Base-by-base conservation (phyloP, 2,329 filamentous ascomycete species). In the Paraconiothyrium sp. region DNA sequence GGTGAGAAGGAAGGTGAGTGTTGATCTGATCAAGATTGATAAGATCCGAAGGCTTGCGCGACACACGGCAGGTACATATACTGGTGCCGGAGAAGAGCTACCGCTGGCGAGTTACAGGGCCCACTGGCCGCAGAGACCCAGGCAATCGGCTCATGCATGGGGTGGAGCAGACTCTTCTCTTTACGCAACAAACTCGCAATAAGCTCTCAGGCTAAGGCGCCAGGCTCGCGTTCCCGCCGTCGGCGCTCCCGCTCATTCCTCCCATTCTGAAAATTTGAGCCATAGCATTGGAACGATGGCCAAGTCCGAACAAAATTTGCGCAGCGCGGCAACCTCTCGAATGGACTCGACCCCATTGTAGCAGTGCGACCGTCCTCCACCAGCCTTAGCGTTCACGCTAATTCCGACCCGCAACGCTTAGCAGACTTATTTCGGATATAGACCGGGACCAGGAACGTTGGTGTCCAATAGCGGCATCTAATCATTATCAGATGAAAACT, bases 21-120 rank as follows among this genome's bases (percentile, higher is more conserved):
- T 47, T 46, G 61, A 61, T 55, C 57, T 34, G 54, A 51, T 50
- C 16, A 55, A 63, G 68, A 72, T 72, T 71, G 72, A 73, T 69
- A 70, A 73, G 70, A 74, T 69, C 61, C 24, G 43, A 62, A 52
- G 52, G 59, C 34, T 59, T 60, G 57, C 55, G 57, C 52, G 58
- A 54, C 41, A 44, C 14, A 34, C 52, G 37, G 34, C 47, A 41
- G 30, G 27, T 37, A 54, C 64, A 74, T 68, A 64, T 71, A 68
- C 32, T 54, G 41, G 37, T 16, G 41, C 41, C 39, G 52, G 52
- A 4, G 47, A 37, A 44, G 22, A 46, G 34, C 54, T 47, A 13
- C 52, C 11, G 54, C 54, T 37, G 54, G 30, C 30, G 43, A 16
- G 27, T n/a, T 37, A 11, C 41, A 48, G 32, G 41, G 54, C n/a